Percentiles rank a stretch among this genome's conserved stretches.
Conservation (phyloP, 257 asterid species). For the Primulina eburnea region DNA sequence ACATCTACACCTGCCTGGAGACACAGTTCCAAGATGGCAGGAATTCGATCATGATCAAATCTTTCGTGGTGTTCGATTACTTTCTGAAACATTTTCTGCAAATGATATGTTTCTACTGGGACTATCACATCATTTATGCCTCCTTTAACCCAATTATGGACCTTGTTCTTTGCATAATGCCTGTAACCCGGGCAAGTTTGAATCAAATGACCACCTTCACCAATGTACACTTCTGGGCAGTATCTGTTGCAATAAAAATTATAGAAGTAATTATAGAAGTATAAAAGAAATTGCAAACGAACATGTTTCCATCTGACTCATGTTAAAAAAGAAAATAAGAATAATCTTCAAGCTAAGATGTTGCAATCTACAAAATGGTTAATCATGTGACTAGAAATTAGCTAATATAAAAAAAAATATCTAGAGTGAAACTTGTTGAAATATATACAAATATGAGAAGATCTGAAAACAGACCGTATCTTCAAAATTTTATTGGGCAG, state of each 20-base stretch:
- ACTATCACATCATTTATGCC: slow-evolving; percentile 48
- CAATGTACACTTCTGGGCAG: slow-evolving; percentile 82
- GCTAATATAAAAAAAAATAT: neutral
- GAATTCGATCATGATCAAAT: slow-evolving; percentile 67
- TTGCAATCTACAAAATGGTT: neutral
- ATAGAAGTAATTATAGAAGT: neutral
- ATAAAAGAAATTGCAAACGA: neutral
- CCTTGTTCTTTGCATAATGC: slow-evolving; percentile 50
- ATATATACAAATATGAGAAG: neutral
- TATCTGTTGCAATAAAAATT: slow-evolving; percentile 39
- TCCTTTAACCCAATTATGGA: slow-evolving; percentile 72
- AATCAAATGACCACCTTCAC: slow-evolving; percentile 77
- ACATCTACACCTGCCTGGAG: slow-evolving; percentile 72
- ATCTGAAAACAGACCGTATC: neutral
- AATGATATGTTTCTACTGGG: slow-evolving; percentile 70
- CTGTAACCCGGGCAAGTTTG: slow-evolving; percentile 68
- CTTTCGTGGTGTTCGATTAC: slow-evolving; percentile 61
- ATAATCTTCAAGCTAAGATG: neutral
- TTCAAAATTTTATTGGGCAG: neutral
- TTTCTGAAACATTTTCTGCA: slow-evolving; percentile 59
- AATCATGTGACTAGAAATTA: neutral
- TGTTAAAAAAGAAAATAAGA: neutral
- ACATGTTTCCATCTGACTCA: neutral
- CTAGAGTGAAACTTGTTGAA: neutral
- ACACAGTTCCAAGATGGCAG: slow-evolving; percentile 84